phyloP scores from a whole-genome alignment of 495 filamentous ascomycete species.

The Lichina pygmaea region DNA sequence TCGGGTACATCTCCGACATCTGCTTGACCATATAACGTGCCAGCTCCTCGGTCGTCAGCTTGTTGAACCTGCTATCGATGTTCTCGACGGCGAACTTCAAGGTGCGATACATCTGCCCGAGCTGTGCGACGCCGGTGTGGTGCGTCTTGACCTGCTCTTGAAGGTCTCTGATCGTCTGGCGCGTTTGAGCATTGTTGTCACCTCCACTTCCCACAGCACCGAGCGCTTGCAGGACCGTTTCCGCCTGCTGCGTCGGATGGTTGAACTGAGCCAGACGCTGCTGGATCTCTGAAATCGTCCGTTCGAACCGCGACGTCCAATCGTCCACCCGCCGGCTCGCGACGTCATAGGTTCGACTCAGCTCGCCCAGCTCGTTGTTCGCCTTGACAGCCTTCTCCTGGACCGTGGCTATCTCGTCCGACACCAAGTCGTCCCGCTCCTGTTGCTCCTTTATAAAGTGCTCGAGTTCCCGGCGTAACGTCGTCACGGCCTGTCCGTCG shows the following conservation, averaged over 20 bases:
- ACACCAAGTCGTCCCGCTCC: not conserved
- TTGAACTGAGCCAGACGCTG: not conserved
- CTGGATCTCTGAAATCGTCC: not conserved
- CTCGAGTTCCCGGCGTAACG: not conserved
- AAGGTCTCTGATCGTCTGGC: no score
- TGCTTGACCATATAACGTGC: slow-evolving; percentile 1
- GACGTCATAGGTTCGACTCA: not conserved
- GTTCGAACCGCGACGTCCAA: not conserved
- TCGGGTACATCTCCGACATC: slow-evolving; percentile 1
- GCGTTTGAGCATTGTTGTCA: no score
- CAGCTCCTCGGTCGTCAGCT: slow-evolving; percentile 1
- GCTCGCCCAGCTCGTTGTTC: not conserved
- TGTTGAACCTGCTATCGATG: slow-evolving; percentile 1
- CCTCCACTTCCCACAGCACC: no score
- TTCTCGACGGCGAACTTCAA: not conserved
- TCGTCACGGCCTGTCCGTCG: not conserved
- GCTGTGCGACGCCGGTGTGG: no score
- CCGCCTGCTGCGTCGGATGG: not conserved
- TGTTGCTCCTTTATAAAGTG: not conserved
- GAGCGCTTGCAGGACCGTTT: no score
- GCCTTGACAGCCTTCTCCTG: not conserved
- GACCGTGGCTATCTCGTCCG: not conserved
- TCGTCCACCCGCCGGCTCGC: not conserved
- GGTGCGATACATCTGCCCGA: not conserved
- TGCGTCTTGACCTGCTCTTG: no score